Conservation (phyloP, 495 filamentous ascomycete species). For the Penicillium simplicissimum region DNA sequence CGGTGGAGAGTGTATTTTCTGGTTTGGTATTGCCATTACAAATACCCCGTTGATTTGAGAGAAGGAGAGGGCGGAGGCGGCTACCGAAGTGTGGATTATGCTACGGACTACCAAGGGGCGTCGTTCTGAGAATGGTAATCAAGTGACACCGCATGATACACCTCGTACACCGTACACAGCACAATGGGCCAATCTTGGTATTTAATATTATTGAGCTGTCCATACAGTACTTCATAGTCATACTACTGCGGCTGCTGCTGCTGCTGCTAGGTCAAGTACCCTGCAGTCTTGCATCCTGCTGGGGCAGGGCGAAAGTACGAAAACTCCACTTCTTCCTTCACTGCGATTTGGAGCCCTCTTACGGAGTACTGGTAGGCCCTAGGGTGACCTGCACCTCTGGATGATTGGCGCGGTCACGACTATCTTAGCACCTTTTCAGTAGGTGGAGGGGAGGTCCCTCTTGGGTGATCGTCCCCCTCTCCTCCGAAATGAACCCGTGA, state of each 20-base stretch:
- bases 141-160: not conserved
- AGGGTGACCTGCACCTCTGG: not conserved
- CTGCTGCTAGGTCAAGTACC: too few species aligned
- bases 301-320: not conserved
- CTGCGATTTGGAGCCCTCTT: not conserved
- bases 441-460: conserved; percentile 27
- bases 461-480: conserved; percentile 23
- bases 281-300: conserved; percentile 1
- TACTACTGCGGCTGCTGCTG: too few species aligned
- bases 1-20: not conserved
- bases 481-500: conserved; percentile 16
- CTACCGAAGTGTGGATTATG: not conserved
- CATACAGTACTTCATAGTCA: too few species aligned
- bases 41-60: not conserved
- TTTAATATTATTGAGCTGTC: not conserved
- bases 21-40: not conserved
- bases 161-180: not conserved
- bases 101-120: not conserved
- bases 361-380: not conserved
- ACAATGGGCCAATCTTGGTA: not conserved
- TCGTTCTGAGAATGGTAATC: not conserved
- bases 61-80: not conserved
- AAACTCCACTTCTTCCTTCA: not conserved
- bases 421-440: conserved; percentile 30
- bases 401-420: conserved; percentile 13